Evolutionary conservation across 306 rosid genomes (phyloP), one percentile per base, ranked within the genome.

Genomic region (Dryas drummondii): DNA sequence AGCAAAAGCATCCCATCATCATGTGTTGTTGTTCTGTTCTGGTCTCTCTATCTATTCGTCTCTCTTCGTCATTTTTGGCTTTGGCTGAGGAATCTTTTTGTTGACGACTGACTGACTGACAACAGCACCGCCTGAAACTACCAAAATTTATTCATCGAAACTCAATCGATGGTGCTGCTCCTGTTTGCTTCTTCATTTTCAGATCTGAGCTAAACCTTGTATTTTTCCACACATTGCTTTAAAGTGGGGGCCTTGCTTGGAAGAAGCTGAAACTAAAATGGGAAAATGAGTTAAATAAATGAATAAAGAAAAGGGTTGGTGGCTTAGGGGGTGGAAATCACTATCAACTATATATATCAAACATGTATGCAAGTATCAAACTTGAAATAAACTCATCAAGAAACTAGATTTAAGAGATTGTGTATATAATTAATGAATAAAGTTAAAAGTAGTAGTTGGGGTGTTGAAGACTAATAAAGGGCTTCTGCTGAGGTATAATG

Each of bases 1-100:
- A 73, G 57, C 63, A 49, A 17, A 79, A 5, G 52, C 78, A 78
- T 14, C 76, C 64, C 75, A 74, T 70, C 73, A 76, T 73, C 19
- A 68, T 13, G 7, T 37, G 27, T 32, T 4, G 37, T 41, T 41
- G 7, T 59, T 27, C 32, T 59, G 47, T 46, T 72, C 68, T 65
- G 44, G 3, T n/a, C 69, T 22, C 69, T 44, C 52, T 65, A 2
- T 32, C 37, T 32, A 32, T 32, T 59, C 52, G 47, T 72, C 42
- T 72, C 15, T 59, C 46, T 9, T 5, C 10, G 7, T 41, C 68
- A 40, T 63, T 49, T 32, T 22, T 22, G 22, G 22, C 22, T 22
- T 22, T 22, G 22, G 22, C 22, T 1, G 26, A 54, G 3, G 8
- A 46, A 46, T 45, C 47, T 47, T 47, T 15, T 27, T 57, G 22